Evolutionary conservation across 169 alveolate genomes (phyloP), one percentile per base, ranked within the genome.

Genomic region (Plasmodium blacklocki): DNA sequence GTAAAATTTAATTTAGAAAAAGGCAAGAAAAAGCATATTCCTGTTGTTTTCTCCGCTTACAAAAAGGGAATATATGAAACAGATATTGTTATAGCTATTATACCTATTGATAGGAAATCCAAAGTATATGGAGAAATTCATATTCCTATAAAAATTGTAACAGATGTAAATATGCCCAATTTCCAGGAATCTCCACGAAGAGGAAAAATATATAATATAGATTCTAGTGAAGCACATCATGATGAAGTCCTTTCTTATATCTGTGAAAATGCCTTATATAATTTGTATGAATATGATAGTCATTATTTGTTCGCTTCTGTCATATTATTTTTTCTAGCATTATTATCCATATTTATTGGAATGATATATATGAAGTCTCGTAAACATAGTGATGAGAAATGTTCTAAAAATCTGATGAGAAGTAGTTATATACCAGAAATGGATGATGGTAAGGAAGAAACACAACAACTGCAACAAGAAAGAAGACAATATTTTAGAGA

Each of bases 41-140:
- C 92, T 59, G 49, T 86, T 14, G 86, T 72, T 29, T 86, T 86
- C 60, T 86, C 92, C 8, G 92, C 88, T 5, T 86, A 86, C 63
- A 86, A 86, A 47, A 39, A 86, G 2, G 92, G 92, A 15, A 19
- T 86, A 54, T 86, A 86, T 54, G 76, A 86, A 72, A 47, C 87
- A 7, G 68, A 86, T 45, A 72, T 86, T 5, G 75, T 86, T 18
- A 71, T 86, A 70, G 92, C 78, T 71, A 56, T 86, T 4, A 47
- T 60, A 29, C 75, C 92, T 47, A 11, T 47, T 19, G 92, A 86
- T 12, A 29, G 58, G n/a, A 29, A 71, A n/a, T 60, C 86, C 21
- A 67, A 86, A 2, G 62, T 18, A 3, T 86, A 86, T 67, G 88
- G 92, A n/a, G 92, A 86, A 86, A 72, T 86, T 52, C 39, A 32